Percentiles rank a stretch among this genome's conserved stretches.
Conservation (phyloP, 345 rosid genomes). For the Mangifera indica region DNA sequence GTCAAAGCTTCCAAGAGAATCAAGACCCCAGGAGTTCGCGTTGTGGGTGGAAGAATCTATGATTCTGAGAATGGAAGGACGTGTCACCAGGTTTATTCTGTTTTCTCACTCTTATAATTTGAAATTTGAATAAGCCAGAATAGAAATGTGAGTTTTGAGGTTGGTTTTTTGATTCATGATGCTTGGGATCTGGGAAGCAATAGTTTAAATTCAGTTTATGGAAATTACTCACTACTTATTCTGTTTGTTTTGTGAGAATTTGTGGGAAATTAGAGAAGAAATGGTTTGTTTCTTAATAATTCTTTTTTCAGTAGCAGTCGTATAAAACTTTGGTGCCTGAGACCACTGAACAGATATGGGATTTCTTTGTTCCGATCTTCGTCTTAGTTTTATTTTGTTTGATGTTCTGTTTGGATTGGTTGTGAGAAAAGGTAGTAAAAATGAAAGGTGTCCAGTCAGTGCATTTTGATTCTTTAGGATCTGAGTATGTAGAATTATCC, state of each 20-base stretch:
- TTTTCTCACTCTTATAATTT: neutral
- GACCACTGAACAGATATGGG: neutral
- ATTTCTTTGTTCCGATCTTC: neutral
- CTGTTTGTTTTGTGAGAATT: neutral
- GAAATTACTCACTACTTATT: neutral
- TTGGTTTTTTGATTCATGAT: neutral
- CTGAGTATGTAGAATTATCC: neutral
- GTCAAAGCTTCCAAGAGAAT: conserved; percentile 26
- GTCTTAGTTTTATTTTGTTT: neutral
- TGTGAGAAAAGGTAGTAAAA: conserved; percentile 3
- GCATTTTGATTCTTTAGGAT: neutral
- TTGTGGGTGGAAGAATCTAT: conserved; percentile 45
- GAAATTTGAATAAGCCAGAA: neutral
- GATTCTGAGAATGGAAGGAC: conserved; percentile 65
- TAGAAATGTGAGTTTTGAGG: neutral
- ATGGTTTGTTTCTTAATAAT: neutral
- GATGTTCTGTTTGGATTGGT: neutral
- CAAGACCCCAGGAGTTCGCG: conserved; percentile 48
- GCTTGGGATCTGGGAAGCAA: neutral
- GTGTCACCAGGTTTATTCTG: conserved; percentile 62
- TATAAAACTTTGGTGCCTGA: neutral
- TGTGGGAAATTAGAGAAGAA: neutral
- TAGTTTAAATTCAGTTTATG: neutral
- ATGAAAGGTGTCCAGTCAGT: neutral
- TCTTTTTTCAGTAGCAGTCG: neutral